A percentile compares a stretch with the other conserved stretches of the same genome.
Conservation (phyloP, 2,329 filamentous ascomycete species). For the Ascochyta viciae-villosae region DNA sequence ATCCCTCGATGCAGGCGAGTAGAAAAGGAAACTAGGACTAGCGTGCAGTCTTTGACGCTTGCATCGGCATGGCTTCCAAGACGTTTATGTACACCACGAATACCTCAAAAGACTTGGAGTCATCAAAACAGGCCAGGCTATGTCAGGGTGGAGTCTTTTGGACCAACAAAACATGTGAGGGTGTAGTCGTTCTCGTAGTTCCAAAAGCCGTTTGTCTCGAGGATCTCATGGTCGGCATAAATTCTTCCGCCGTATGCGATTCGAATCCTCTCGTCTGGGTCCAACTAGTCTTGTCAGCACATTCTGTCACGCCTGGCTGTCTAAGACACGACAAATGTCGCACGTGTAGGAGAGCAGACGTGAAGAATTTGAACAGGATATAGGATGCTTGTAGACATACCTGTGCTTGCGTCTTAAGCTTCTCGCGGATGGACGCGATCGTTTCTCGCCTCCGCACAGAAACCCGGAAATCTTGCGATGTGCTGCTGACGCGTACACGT, state of each 20-base stretch:
- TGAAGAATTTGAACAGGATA: neutral
- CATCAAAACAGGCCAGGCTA: neutral
- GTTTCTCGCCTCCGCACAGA: slow-evolving; percentile 1
- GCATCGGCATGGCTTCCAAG: neutral
- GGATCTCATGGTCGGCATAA: slow-evolving; percentile 70
- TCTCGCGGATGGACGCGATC: slow-evolving; percentile 12
- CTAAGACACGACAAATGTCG: neutral
- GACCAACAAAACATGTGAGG: slow-evolving; percentile 50
- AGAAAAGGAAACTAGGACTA: neutral
- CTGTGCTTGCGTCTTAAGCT: slow-evolving; percentile 10
- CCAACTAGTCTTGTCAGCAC: slow-evolving; percentile 54
- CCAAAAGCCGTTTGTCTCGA: slow-evolving; percentile 74
- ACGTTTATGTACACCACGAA: neutral
- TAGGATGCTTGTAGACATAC: slow-evolving; percentile 5
- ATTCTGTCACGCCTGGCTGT: neutral
- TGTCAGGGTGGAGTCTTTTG: neutral
- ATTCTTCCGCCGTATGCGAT: slow-evolving; percentile 84
- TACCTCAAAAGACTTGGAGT: neutral
- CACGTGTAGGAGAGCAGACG: too few species aligned
- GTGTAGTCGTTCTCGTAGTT: slow-evolving; percentile 68
- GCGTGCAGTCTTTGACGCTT: neutral
- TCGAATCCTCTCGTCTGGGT: slow-evolving; percentile 65
- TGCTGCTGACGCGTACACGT: slow-evolving; percentile 8
- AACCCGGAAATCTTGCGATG: neutral
- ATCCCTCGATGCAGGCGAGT: neutral